A percentile compares a stretch with the other conserved stretches of the same genome.
Evolutionary conservation across 1,284 basidiomycete genomes (phyloP).

Genomic region (Afroboletus lepidellus): DNA sequence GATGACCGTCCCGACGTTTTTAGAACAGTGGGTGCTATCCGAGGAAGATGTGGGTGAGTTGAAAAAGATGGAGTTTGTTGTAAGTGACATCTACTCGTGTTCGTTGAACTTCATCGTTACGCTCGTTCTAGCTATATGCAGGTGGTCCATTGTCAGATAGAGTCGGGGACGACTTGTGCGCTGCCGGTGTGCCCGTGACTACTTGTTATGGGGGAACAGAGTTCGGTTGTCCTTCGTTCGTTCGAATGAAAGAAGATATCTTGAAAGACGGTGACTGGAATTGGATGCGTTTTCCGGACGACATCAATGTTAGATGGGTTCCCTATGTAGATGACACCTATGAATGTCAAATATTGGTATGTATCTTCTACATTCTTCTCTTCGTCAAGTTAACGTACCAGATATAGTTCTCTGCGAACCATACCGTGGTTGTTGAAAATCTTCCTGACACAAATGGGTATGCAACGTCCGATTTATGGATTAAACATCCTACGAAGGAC

Average conservation of each 20-base stretch:
- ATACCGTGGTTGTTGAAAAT: slow-evolving; percentile 26
- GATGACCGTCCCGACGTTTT: slow-evolving; percentile 15
- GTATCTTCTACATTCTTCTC: not conserved
- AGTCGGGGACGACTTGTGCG: slow-evolving; percentile 13
- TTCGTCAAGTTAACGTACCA: not conserved
- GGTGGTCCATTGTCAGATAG: slow-evolving; percentile 21
- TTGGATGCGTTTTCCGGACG: slow-evolving; percentile 21
- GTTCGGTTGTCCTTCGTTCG: slow-evolving; percentile 11
- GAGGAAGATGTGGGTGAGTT: slow-evolving; percentile 3
- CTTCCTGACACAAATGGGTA: slow-evolving; percentile 29
- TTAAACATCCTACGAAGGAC: slow-evolving; percentile 31
- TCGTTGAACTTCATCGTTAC: no score
- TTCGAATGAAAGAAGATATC: not conserved
- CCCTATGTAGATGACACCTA: slow-evolving; percentile 1
- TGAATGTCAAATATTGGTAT: not conserved
- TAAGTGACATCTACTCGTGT: slow-evolving; percentile 2
- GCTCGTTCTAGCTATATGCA: slow-evolving; percentile 10
- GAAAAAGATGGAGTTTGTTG: slow-evolving; percentile 9
- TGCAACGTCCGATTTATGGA: slow-evolving; percentile 28
- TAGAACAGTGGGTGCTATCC: slow-evolving; percentile 12
- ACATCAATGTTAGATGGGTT: slow-evolving; percentile 22
- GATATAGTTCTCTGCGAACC: not conserved
- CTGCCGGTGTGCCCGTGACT: slow-evolving; percentile 17
- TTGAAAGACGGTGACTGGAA: slow-evolving; percentile 26
- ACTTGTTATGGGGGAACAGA: slow-evolving; percentile 24